phyloP scores from a whole-genome alignment of 1,284 basidiomycete species.

The Malassezia vespertilionis region DNA sequence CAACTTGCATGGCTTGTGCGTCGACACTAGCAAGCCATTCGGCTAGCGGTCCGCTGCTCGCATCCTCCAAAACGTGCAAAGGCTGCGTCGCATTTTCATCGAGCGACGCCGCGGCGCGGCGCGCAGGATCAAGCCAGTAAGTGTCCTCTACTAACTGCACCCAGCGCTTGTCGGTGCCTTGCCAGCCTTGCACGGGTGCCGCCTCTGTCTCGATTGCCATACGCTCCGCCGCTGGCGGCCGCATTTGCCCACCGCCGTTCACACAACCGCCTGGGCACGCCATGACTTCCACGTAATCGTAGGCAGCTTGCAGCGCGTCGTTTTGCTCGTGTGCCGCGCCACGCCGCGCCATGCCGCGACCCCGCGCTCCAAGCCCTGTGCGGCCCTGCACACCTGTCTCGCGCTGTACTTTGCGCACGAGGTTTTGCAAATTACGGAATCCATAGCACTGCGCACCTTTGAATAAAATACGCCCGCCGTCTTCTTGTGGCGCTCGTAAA shows the following conservation, averaged over 20 bases:
- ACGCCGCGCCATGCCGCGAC: conserved; percentile 5
- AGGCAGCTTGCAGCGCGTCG: conserved; percentile 53
- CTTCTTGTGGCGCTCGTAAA: conserved; percentile 50
- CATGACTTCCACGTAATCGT: conserved; percentile 99
- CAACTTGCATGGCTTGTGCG: not conserved
- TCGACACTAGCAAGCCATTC: conserved; percentile 7
- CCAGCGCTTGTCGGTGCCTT: conserved; percentile 44
- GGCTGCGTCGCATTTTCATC: not conserved
- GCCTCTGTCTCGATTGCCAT: conserved; percentile 16
- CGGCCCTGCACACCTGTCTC: conserved; percentile 53
- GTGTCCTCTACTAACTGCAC: conserved; percentile 36
- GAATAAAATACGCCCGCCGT: conserved; percentile 56
- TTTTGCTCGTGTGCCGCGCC: conserved; percentile 10
- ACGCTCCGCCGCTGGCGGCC: conserved; percentile 47
- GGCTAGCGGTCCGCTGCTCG: not conserved
- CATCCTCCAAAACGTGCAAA: conserved; percentile 1
- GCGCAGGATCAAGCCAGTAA: conserved; percentile 25
- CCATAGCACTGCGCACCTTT: conserved; percentile 91
- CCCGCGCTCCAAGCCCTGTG: conserved; percentile 15
- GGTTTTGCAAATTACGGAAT: conserved; percentile 91
- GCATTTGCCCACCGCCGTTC: conserved; percentile 81
- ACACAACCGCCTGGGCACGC: conserved; percentile 95
- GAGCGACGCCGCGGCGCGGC: not conserved
- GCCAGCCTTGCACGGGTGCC: conserved; percentile 31
- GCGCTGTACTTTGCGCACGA: conserved; percentile 66